Evolutionary conservation across 2,329 filamentous ascomycete species (phyloP), one percentile per base, ranked within the genome.

Genomic region (Clarireedia paspali): DNA sequence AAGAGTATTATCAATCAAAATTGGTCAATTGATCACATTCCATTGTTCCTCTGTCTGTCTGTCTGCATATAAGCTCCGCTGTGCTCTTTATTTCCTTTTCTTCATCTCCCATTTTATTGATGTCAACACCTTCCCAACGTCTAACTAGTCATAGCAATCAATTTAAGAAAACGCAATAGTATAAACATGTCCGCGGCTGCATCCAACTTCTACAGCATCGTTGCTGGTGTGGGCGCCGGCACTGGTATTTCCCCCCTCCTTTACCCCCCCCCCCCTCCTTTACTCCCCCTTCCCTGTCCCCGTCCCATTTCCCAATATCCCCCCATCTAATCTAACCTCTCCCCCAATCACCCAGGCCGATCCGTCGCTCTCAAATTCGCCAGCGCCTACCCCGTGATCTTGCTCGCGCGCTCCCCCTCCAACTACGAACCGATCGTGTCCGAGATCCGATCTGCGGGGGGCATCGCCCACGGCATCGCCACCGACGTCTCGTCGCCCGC

Each of bases 161-260:
- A 10, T 20, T 26, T 12, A 45, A 1, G n/a, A 20, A 24, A 20
- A 20, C 20, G 2, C 5, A 20, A 14, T 9, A 23, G 3, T 6
- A 20, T 20, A n/a, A 46, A 45, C 23, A 55, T 55, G 47, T n/a
- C 53, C 20, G 47, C 38, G 40, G 59, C 64, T 48, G 64, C 67
- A 55, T 65, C 40, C 48, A 77, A 77, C 62, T 77, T 87, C 64
- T 87, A 84, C 69, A 82, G 85, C 50, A 74, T 91, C 58, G 72
- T 91, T 57, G 85, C 85, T 10, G 88, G 87, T 55, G 86, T 84
- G 44, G 88, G 88, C n/a, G 74, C 84, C 5, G 87, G 88, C 57
- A 90, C 82, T 47, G 75, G 75, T 74, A 66, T 27, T 24, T 30
- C 30, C 12, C 47, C 10, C 45, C 47, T 45, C 26, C 30, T 34